phyloP scores from a whole-genome alignment of 805 yeast genomes.

The Yamadazyma kitorensis region DNA sequence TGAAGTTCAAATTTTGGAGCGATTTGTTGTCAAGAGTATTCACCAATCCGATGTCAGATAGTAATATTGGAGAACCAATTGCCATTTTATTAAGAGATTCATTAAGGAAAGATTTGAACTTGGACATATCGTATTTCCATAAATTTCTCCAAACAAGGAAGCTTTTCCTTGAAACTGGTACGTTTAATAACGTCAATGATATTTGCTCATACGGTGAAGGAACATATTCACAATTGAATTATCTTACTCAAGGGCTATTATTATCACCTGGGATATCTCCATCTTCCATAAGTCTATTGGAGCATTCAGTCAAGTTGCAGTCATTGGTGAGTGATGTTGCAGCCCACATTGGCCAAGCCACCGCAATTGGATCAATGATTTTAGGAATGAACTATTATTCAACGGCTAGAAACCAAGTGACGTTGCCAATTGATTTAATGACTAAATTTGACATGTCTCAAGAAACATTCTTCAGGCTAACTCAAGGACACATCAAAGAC shows the following conservation, averaged over 20 bases:
- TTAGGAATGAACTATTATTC: constrained; percentile 61
- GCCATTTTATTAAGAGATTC: constrained; percentile 57
- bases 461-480: constrained; percentile 53
- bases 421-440: constrained; percentile 63
- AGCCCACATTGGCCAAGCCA: constrained; percentile 83
- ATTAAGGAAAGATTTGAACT: constrained; percentile 43
- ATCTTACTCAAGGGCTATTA: constrained; percentile 57
- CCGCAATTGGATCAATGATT: constrained; percentile 63
- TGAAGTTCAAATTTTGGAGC: constrained; percentile 75
- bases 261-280: constrained; percentile 60
- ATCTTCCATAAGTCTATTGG: constrained; percentile 48
- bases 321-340: constrained; percentile 52
- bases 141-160: constrained; percentile 60
- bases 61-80: constrained; percentile 59
- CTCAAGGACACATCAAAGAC: constrained; percentile 40
- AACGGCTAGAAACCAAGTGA: constrained; percentile 44
- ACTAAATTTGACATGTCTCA: constrained; percentile 55
- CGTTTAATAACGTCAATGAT: constrained; percentile 49
- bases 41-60: constrained; percentile 27
- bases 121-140: constrained; percentile 55
- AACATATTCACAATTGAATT: constrained; percentile 68
- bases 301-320: constrained; percentile 43
- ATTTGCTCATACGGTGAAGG: constrained; percentile 82
- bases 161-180: constrained; percentile 46
- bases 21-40: constrained; percentile 52